Evolutionary conservation across 306 rosid species (phyloP).

Genomic region (Casuarina glauca): DNA sequence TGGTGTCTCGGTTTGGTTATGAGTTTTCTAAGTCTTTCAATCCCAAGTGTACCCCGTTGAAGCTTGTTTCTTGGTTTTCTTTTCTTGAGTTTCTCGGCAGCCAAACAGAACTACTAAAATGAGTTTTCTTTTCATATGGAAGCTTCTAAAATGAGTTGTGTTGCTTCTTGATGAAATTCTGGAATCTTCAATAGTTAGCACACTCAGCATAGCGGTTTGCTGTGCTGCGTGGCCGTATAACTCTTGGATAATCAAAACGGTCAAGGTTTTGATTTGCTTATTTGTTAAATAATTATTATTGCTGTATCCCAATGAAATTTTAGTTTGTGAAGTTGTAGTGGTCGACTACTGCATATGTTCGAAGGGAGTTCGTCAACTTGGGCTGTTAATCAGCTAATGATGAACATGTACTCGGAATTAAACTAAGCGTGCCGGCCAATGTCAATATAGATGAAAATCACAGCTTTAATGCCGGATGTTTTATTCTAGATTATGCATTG

Average conservation of each 20-base stretch:
- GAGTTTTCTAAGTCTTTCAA: not conserved
- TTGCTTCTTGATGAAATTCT: not conserved
- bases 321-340: not conserved
- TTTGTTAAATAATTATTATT: not conserved
- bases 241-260: not conserved
- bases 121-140: not conserved
- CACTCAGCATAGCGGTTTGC: not conserved
- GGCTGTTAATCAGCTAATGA: conserved; percentile 4
- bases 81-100: conserved; percentile 18
- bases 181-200: not conserved
- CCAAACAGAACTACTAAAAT: conserved; percentile 27
- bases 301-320: not conserved
- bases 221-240: not conserved
- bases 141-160: not conserved
- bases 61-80: not conserved
- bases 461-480: not conserved
- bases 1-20: too few species aligned
- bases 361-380: conserved; percentile 28
- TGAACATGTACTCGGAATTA: not conserved
- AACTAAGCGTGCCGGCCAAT: not conserved
- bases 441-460: not conserved
- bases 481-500: not conserved
- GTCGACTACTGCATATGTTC: not conserved
- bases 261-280: not conserved
- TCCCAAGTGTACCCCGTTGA: not conserved